These are phyloP conservation scores for Sphaerulina populicola DNA, from an alignment of 2,329 filamentous ascomycete species.

Conservation along the genomic window DNA sequence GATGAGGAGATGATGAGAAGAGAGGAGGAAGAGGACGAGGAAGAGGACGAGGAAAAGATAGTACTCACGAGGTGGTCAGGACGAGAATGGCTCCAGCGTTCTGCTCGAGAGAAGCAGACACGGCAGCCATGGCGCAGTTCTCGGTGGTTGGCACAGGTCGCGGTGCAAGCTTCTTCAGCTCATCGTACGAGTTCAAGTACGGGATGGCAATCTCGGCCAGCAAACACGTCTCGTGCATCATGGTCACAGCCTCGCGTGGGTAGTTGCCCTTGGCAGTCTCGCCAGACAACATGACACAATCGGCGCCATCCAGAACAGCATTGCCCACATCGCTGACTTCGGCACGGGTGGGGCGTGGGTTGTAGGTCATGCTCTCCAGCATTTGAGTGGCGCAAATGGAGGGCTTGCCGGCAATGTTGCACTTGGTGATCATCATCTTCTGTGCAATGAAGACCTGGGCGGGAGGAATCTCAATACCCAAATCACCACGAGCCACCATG, in stretches of 20 bases:
- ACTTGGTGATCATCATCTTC: slow-evolving; percentile 99
- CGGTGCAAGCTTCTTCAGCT: slow-evolving; percentile 74
- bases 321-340: slow-evolving; percentile 99
- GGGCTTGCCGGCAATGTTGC: slow-evolving; percentile 97
- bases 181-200: slow-evolving; percentile 93
- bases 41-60: slow-evolving; percentile 45
- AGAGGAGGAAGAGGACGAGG: slow-evolving; percentile 28
- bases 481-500: slow-evolving; percentile 98
- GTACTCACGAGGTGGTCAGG: slow-evolving; percentile 69
- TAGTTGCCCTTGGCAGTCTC: slow-evolving; percentile 98
- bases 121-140: slow-evolving; percentile 94
- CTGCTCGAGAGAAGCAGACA: slow-evolving; percentile 89
- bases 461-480: slow-evolving; percentile 97
- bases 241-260: slow-evolving; percentile 79
- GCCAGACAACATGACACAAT: slow-evolving; percentile 99
- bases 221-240: slow-evolving; percentile 98
- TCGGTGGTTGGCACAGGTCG: slow-evolving; percentile 82
- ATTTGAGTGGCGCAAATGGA: slow-evolving; percentile 99
- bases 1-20: slow-evolving; percentile 45
- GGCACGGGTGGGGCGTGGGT: slow-evolving; percentile 92
- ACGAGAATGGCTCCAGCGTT: slow-evolving; percentile 95
- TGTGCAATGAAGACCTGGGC: slow-evolving; percentile 98
- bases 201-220: slow-evolving; percentile 95
- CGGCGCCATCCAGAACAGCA: slow-evolving; percentile 91
- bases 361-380: slow-evolving; percentile 99